Conservation (phyloP, 2,329 filamentous ascomycete genomes). For the Phaeoacremonium minimum region DNA sequence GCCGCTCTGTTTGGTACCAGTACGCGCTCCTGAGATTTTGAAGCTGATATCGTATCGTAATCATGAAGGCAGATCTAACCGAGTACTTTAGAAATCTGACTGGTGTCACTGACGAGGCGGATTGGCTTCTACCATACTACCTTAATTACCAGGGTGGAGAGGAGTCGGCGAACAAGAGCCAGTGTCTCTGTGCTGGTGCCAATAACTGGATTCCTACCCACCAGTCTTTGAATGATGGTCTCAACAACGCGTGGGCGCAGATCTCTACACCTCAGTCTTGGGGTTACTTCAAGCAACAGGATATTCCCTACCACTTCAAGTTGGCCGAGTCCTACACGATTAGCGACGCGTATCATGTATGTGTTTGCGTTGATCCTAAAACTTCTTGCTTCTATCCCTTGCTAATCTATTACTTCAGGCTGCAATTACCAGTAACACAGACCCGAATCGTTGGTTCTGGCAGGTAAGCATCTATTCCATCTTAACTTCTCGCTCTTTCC, state of each 20-base stretch:
- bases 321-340: slow-evolving; percentile 52
- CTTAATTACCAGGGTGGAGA: slow-evolving; percentile 43
- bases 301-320: slow-evolving; percentile 49
- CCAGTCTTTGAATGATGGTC: slow-evolving; percentile 40
- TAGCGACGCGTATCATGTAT: slow-evolving; percentile 43
- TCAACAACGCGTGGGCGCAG: slow-evolving; percentile 46
- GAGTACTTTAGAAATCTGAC: slow-evolving; percentile 25
- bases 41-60: not conserved
- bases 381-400: too few species aligned
- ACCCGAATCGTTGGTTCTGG: slow-evolving; percentile 38
- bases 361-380: too few species aligned
- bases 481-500: too few species aligned
- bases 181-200: slow-evolving; percentile 45
- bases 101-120: slow-evolving; percentile 30
- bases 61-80: not conserved
- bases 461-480: slow-evolving; percentile 5
- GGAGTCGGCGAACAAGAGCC: slow-evolving; percentile 38
- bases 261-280: slow-evolving; percentile 45
- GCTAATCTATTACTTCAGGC: slow-evolving; percentile 25
- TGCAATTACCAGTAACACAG: slow-evolving; percentile 40
- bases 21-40: slow-evolving; percentile 19
- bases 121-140: slow-evolving; percentile 44
- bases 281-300: slow-evolving; percentile 44
- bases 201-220: slow-evolving; percentile 50
- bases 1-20: slow-evolving; percentile 43